phyloP scores from a whole-genome alignment of 2,329 filamentous ascomycete genomes.

The Knoxdaviesia capensis region DNA sequence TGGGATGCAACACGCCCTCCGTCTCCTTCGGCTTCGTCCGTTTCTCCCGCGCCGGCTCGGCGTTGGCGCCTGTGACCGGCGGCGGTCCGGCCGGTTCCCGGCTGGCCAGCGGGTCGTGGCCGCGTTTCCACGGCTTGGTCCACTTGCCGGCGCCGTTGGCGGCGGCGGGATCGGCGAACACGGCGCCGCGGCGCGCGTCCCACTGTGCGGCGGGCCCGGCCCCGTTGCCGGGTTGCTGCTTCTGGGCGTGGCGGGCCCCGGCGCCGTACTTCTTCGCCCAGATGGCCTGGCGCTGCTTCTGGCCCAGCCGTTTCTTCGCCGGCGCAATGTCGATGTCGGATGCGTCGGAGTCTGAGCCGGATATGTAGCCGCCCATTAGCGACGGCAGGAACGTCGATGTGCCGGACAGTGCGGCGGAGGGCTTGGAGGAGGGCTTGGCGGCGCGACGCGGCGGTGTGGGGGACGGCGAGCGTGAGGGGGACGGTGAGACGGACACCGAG shows the following conservation, averaged over 20 bases:
- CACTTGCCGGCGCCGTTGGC: slow-evolving; percentile 4
- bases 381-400: slow-evolving; percentile 50
- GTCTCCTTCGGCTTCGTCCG: slow-evolving; percentile 12
- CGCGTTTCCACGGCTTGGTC: slow-evolving; percentile 32
- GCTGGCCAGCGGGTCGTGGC: slow-evolving; percentile 15
- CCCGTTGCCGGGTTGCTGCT: slow-evolving; percentile 12
- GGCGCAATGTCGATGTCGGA: slow-evolving; percentile 45
- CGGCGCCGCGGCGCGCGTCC: slow-evolving; percentile 36
- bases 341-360: slow-evolving; percentile 44
- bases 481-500: slow-evolving; percentile 10
- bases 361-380: slow-evolving; percentile 63
- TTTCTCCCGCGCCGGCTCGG: slow-evolving; percentile 6
- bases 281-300: slow-evolving; percentile 58
- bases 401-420: slow-evolving; percentile 4
- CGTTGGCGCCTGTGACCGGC: slow-evolving; percentile 7
- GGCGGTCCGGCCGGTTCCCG: slow-evolving; percentile 4
- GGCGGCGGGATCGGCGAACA: slow-evolving; percentile 18
- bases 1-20: slow-evolving; percentile 37
- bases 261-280: slow-evolving; percentile 64
- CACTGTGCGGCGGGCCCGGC: slow-evolving; percentile 25
- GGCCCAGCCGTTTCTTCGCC: slow-evolving; percentile 49
- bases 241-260: slow-evolving; percentile 44
- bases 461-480: slow-evolving; percentile 3
- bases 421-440: slow-evolving; percentile 3
- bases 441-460: neutral